Base-by-base conservation (phyloP, 139 green algal species). In the Chlamydomonas sp. region DNA sequence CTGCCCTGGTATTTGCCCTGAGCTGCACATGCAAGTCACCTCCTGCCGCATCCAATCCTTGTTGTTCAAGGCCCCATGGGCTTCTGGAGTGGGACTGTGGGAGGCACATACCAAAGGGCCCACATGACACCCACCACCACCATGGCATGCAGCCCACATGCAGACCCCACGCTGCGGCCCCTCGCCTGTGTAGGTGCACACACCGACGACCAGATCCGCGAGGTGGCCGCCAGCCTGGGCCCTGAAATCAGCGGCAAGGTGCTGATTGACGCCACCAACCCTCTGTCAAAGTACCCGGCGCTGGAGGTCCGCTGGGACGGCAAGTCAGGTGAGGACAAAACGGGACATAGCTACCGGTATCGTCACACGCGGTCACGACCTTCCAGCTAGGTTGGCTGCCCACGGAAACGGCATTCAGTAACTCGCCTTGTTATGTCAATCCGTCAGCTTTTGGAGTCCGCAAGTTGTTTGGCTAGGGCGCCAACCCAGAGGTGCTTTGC, bases 261-360 rank as follows among this genome's bases (percentile, higher is more conserved):
- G 1, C 12, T 92, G 3, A 68, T 92, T 2, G 90, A 92, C 76
- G 83, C 83, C 4, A 90, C 82, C n/a, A 92, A 92, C 83, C 74
- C 88, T 0, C 3, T 91, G 10, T 74, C 58, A 0, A 16, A 18
- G 1, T 92, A 64, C 18, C 89, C 89, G 0, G 64, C 14, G 6
- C 80, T 91, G n/a, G 86, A 80, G 18, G 73, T 80, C 4, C 61
- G 86, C 58, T 91, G 86, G 5, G 63, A 73, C 2, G 86, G 80
- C 2, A 88, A 20, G 0, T 92, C 89, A 68, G 82, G 86, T 90
- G 71, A 1, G 5, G 15, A 8, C 16, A 5, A 14, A 5, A n/a
- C 31, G 31, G 18, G 5, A 76, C 16, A 20, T 10, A 76, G 10
- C 5, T 76, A 14, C 69, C 12, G 69, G 10, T 5, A 8, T 31